Percentiles rank a stretch among this genome's conserved stretches.
These are phyloP conservation scores for Botrytis cinerea DNA, from an alignment of 2,329 filamentous ascomycete genomes.

Conservation along the genomic window DNA sequence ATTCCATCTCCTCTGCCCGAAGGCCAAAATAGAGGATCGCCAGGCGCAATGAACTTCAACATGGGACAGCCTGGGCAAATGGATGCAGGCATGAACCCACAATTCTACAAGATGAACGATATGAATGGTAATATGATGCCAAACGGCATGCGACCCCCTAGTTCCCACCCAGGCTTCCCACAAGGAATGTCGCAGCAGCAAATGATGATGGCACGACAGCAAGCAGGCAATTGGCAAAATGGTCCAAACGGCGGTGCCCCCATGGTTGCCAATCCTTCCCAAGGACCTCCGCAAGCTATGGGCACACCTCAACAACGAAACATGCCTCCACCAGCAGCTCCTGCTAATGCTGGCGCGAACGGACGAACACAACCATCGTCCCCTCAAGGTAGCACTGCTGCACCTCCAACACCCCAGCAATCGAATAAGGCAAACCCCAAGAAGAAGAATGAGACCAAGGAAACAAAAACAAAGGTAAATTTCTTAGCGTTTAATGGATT, in stretches of 20 bases:
- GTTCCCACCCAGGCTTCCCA: slow-evolving; percentile 63
- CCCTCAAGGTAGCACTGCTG: slow-evolving; percentile 62
- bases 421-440: slow-evolving; percentile 72
- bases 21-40: slow-evolving; percentile 67
- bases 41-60: slow-evolving; percentile 65
- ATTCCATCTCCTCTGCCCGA: slow-evolving; percentile 74
- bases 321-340: slow-evolving; percentile 68
- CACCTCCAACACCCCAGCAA: slow-evolving; percentile 76
- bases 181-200: slow-evolving; percentile 55
- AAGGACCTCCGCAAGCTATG: slow-evolving; percentile 44
- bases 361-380: slow-evolving; percentile 61
- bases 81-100: slow-evolving; percentile 61
- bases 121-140: slow-evolving; percentile 63
- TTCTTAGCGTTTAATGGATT: slow-evolving; percentile 39
- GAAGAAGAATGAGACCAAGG: slow-evolving; percentile 85
- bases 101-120: slow-evolving; percentile 58
- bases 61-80: slow-evolving; percentile 52
- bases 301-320: slow-evolving; percentile 72
- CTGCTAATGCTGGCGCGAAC: slow-evolving; percentile 53
- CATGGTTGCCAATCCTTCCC: slow-evolving; percentile 50
- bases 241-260: slow-evolving; percentile 42
- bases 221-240: slow-evolving; percentile 39
- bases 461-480: slow-evolving; percentile 70
- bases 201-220: slow-evolving; percentile 57
- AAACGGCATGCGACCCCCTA: slow-evolving; percentile 66